These are phyloP conservation scores for Aspergillus diversus DNA, from an alignment of 495 filamentous ascomycete genomes.

Conservation along the genomic window DNA sequence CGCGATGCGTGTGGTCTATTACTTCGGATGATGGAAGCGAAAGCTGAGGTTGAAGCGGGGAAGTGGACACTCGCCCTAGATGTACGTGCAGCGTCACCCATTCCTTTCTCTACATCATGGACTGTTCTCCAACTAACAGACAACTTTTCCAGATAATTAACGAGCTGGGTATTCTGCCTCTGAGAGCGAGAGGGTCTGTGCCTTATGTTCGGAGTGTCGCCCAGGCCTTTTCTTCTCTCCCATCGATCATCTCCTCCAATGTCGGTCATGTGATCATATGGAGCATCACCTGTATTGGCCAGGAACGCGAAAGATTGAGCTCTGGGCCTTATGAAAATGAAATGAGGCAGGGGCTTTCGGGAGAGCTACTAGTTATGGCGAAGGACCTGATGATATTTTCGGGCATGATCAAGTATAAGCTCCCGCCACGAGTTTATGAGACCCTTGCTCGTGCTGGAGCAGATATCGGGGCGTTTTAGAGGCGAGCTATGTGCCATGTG, in stretches of 20 bases:
- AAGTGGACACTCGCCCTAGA: constrained; percentile 80
- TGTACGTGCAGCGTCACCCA: constrained; percentile 56
- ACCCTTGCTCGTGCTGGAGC: constrained; percentile 75
- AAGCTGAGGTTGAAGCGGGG: constrained; percentile 66
- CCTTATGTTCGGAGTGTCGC: constrained; percentile 73
- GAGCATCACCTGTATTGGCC: constrained; percentile 82
- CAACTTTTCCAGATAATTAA: constrained; percentile 64
- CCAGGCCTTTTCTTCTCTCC: constrained; percentile 71
- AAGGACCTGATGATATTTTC: constrained; percentile 94
- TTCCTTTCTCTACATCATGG: constrained; percentile 9
- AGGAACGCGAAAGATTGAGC: constrained; percentile 68
- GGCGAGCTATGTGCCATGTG: neutral
- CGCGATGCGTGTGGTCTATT: constrained; percentile 72
- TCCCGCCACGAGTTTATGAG: constrained; percentile 77
- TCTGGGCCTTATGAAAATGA: constrained; percentile 73
- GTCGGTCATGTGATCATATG: constrained; percentile 89
- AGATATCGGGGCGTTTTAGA: constrained; percentile 64
- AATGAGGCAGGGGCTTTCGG: constrained; percentile 68
- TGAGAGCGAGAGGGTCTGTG: constrained; percentile 69
- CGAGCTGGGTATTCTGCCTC: constrained; percentile 73
- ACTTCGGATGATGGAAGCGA: constrained; percentile 77
- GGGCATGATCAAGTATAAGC: constrained; percentile 87
- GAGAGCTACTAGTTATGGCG: constrained; percentile 72
- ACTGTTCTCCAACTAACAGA: constrained; percentile 12
- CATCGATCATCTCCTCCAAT: constrained; percentile 79